Conservation (phyloP, 75 land plant species). For the Sequoia sempervirens region DNA sequence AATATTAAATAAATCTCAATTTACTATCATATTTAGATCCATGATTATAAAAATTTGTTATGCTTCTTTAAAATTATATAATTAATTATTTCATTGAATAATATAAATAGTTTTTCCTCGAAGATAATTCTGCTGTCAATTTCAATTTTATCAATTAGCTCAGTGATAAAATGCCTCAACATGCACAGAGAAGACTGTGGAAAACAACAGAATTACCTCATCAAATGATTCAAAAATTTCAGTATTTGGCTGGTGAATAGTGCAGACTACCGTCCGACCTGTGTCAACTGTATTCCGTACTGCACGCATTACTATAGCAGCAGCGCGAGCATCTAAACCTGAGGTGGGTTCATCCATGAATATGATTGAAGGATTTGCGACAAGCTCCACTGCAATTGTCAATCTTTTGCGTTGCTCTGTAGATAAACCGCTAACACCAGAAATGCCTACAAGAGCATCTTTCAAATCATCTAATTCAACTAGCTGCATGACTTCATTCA, state of each 20-base stretch:
- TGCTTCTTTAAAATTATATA: too few relatives aligned
- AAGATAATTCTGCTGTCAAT: too few relatives aligned
- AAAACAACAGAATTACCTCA: constrained; percentile 10
- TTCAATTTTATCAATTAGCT: too few relatives aligned
- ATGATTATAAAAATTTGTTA: too few relatives aligned
- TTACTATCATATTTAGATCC: too few relatives aligned
- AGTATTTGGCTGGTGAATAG: constrained; percentile 28
- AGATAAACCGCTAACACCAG: constrained; percentile 28
- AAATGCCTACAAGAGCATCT: constrained; percentile 23
- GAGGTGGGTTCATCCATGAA: constrained; percentile 29
- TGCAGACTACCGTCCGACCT: constrained; percentile 22
- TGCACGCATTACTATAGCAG: constrained; percentile 18
- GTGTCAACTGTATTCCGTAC: constrained; percentile 19
- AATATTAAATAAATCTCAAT: too few relatives aligned
- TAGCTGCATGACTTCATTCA: constrained; percentile 16
- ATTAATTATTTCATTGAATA: too few relatives aligned
- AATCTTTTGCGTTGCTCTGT: constrained; percentile 26
- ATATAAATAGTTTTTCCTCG: too few relatives aligned
- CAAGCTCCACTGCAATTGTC: constrained; percentile 19
- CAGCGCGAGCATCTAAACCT: constrained; percentile 25
- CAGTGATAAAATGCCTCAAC: too few relatives aligned
- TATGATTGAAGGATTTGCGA: constrained; percentile 17
- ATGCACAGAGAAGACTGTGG: too few relatives aligned
- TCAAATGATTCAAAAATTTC: constrained; percentile 33
- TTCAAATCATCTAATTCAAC: constrained; percentile 21